These are phyloP conservation scores for Pleurotus sapidus DNA, from an alignment of 768 basidiomycete genomes.

Conservation along the genomic window DNA sequence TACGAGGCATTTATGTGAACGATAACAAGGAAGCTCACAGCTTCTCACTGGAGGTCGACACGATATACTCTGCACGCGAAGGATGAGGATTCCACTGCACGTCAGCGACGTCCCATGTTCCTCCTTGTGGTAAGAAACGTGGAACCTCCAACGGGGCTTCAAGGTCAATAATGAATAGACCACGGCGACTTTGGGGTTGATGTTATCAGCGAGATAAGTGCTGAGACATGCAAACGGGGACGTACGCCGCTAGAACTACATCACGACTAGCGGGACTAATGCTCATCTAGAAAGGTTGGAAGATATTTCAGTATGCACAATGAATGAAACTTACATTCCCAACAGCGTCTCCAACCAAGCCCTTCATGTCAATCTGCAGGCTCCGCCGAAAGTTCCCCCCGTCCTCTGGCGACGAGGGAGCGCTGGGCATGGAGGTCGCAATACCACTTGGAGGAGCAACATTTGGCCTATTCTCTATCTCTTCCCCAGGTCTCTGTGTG, in stretches of 20 bases:
- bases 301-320: not conserved
- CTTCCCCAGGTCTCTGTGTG: not conserved
- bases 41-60: conserved; percentile 87
- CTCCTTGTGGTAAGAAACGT: conserved; percentile 93
- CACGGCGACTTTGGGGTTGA: conserved; percentile 57
- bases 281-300: conserved; percentile 64
- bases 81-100: conserved; percentile 92
- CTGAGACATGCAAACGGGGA: conserved; percentile 1
- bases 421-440: conserved; percentile 2
- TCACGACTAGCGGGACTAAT: conserved; percentile 89
- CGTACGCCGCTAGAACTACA: conserved; percentile 86
- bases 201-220: not conserved
- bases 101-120: conserved; percentile 94
- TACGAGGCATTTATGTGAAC: not conserved
- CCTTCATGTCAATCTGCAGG: conserved; percentile 78
- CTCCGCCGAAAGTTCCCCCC: conserved; percentile 55
- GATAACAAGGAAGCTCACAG: conserved; percentile 45
- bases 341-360: conserved; percentile 76
- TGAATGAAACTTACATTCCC: conserved; percentile 60
- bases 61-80: conserved; percentile 73
- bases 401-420: conserved; percentile 43
- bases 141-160: conserved; percentile 85
- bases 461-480: not conserved
- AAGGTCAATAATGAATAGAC: conserved; percentile 93
- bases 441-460: conserved; percentile 2